Evolutionary conservation across 441 rosid genomes (phyloP).

Genomic region (Euphorbia celastroides): DNA sequence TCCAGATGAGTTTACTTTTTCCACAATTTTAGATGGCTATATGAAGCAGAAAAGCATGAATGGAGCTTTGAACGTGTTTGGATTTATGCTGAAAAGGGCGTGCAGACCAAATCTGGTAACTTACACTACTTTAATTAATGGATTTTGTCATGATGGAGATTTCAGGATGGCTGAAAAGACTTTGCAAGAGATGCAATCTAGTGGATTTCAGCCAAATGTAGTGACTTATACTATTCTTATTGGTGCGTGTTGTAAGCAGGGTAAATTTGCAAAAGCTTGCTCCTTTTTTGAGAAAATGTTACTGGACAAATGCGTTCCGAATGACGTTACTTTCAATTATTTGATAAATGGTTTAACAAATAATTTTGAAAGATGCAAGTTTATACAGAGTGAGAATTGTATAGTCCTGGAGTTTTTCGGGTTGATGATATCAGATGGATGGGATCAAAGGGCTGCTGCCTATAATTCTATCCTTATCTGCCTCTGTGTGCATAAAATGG

Average conservation of each 20-base stretch:
- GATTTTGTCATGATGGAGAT: conserved; percentile 57
- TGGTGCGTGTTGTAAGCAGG: conserved; percentile 53
- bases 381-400: conserved; percentile 26
- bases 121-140: conserved; percentile 62
- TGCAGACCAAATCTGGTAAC: conserved; percentile 77
- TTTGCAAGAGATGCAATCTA: conserved; percentile 49
- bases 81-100: conserved; percentile 52
- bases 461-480: conserved; percentile 50
- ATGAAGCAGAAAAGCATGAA: conserved; percentile 67
- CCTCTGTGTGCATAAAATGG: conserved; percentile 66
- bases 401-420: conserved; percentile 43
- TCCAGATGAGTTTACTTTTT: conserved; percentile 80
- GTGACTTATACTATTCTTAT: conserved; percentile 73
- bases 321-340: conserved; percentile 61
- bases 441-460: conserved; percentile 43
- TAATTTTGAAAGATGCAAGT: conserved; percentile 21
- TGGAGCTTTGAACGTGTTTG: conserved; percentile 51
- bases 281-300: conserved; percentile 70
- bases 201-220: conserved; percentile 64
- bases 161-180: conserved; percentile 45
- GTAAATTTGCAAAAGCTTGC: conserved; percentile 54
- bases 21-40: conserved; percentile 73
- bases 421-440: conserved; percentile 59
- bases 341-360: conserved; percentile 59
- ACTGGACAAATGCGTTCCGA: conserved; percentile 53